phyloP scores from a whole-genome alignment of 768 basidiomycete genomes.

The Kondoa malvinella region DNA sequence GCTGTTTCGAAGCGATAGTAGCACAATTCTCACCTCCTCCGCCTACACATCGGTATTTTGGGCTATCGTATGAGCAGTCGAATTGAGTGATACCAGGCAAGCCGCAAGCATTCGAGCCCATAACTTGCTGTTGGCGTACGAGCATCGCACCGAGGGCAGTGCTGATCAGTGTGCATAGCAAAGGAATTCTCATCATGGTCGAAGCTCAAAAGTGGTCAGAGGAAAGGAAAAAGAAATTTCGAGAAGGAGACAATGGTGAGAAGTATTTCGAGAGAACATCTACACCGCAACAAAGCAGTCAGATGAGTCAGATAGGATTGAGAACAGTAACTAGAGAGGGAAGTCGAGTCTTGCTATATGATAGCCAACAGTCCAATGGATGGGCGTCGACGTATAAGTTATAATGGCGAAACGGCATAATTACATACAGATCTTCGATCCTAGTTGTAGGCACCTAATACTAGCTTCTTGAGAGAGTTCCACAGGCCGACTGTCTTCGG shows the following conservation, averaged over 20 bases:
- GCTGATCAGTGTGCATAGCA: not conserved
- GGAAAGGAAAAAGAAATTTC: no score
- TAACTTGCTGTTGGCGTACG: not conserved
- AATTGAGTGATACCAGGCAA: not conserved
- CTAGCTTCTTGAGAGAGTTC: not conserved
- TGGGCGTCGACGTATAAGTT: no score
- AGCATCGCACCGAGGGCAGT: not conserved
- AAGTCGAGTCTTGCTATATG: no score
- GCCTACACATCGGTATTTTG: not conserved
- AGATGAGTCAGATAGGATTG: no score
- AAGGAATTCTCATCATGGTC: not conserved
- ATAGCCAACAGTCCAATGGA: no score
- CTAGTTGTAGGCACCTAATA: not conserved
- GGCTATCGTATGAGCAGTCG: not conserved
- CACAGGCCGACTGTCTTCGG: not conserved
- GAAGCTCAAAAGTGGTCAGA: not conserved
- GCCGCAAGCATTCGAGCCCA: not conserved
- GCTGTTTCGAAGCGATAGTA: no score
- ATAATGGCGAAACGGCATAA: no score
- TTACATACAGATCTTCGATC: no score
- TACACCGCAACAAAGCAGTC: no score
- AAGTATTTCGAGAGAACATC: no score
- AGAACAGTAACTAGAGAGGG: no score
- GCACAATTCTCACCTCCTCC: not conserved
- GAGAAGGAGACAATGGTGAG: no score